Evolutionary conservation across 129 eudicot species (phyloP), one percentile per base, ranked within the genome.

Genomic region (Lactuca sativa): DNA sequence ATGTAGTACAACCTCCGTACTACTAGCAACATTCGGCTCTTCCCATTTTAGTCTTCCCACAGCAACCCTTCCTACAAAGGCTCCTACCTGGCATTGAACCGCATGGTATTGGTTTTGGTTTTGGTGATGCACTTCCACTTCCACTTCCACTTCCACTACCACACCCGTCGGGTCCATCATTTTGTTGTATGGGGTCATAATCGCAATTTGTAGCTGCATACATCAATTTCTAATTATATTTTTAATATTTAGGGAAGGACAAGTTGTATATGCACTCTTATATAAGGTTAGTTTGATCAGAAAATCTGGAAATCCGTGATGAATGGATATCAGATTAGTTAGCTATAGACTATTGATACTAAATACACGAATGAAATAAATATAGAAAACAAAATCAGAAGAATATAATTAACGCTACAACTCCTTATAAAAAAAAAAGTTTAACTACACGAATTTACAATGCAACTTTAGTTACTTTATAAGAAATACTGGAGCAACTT

Each of bases 51-150:
- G 37, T 62, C 21, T 6, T 51, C 52, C 41, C 61, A 59, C 77
- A 72, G 13, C 77, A 62, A 52, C 70, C 70, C 3, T 62, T 72
- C 55, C 25, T 52, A 38, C 77, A 72, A 48, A 59, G 25, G n/a
- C 76, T 71, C 14, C 59, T 32, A 11, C 76, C 76, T 33, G 76
- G 69, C 51, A 52, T 6, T 16, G 62, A 59, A 48, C 76, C 69
- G 34, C 53, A 33, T 15, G 5, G 0, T 18, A 0, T 31, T 18
- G 16, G 48, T 40, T 21, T 18, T 8, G 13, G 0, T 15, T 37
- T 30, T 5, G 68, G 18, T 44, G 53, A 33, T 53, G 40, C 14
- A 16, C 52, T 21, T 21, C 21, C 11, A 14, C 41, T 15, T 52
- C 37, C 59, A 34, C 78, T 8, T 53, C 43, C 49, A 52, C 9